phyloP scores from a whole-genome alignment of 2,329 filamentous ascomycete genomes.

The Xylaria sp. region DNA sequence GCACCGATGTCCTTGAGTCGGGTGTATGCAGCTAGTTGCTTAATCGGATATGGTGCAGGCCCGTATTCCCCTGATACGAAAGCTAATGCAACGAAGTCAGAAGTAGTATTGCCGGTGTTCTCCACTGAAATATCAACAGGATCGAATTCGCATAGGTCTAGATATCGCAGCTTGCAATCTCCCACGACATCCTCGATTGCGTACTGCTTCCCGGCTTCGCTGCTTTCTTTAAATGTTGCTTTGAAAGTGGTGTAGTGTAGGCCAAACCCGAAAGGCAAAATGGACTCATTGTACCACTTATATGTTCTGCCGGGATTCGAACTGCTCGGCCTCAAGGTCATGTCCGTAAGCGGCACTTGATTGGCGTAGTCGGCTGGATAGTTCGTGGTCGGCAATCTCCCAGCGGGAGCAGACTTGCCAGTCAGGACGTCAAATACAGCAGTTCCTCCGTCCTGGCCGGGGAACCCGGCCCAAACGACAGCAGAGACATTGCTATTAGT shows the following conservation, averaged over 20 bases:
- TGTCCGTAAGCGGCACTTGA: conserved; percentile 61
- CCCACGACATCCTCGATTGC: conserved; percentile 52
- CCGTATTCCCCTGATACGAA: conserved; percentile 56
- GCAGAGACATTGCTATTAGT: conserved; percentile 58
- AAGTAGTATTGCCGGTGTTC: conserved; percentile 55
- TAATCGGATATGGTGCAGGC: conserved; percentile 58
- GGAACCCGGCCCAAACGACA: conserved; percentile 63
- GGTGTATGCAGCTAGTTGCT: conserved; percentile 58
- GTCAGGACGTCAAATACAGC: conserved; percentile 62
- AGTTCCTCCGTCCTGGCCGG: conserved; percentile 63
- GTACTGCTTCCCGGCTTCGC: conserved; percentile 31
- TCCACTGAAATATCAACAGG: conserved; percentile 51
- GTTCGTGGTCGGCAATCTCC: conserved; percentile 59
- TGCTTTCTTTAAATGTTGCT: conserved; percentile 36
- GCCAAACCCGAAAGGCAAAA: conserved; percentile 60
- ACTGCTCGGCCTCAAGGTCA: conserved; percentile 58
- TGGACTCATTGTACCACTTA: conserved; percentile 60
- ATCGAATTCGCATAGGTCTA: conserved; percentile 33
- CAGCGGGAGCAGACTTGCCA: conserved; percentile 58
- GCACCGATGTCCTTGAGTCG: conserved; percentile 50
- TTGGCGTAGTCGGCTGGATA: conserved; percentile 60
- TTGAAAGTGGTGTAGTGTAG: conserved; percentile 62
- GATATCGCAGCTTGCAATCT: conserved; percentile 44
- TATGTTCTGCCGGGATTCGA: conserved; percentile 60
- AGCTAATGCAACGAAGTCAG: conserved; percentile 59